Evolutionary conservation across 2,329 filamentous ascomycete genomes (phyloP).

Genomic region (Fusarium vanettenii): DNA sequence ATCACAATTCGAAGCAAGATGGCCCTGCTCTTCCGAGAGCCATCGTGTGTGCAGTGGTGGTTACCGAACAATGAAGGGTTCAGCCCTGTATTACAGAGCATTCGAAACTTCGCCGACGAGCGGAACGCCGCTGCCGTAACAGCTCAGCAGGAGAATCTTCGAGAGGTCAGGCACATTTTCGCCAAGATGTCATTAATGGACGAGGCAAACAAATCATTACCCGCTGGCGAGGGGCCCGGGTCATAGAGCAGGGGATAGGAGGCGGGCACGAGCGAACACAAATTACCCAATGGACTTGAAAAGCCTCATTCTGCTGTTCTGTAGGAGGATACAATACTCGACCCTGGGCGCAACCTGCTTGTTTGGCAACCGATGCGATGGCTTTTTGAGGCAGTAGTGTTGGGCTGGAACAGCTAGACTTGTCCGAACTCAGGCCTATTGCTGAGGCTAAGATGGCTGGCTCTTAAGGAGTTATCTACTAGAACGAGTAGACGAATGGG

Average conservation of each 20-base stretch:
- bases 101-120: conserved; percentile 85
- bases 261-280: not conserved
- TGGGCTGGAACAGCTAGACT: not conserved
- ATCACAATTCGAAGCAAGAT: conserved; percentile 79
- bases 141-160: conserved; percentile 72
- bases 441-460: not conserved
- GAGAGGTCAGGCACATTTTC: conserved; percentile 81
- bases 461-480: not conserved
- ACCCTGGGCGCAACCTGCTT: not conserved
- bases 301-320: not conserved
- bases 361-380: not conserved
- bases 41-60: conserved; percentile 86
- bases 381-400: not conserved
- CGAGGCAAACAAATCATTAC: conserved; percentile 27
- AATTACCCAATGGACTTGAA: not conserved
- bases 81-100: conserved; percentile 77
- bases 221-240: conserved; percentile 1
- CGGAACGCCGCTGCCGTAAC: conserved; percentile 72
- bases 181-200: conserved; percentile 61
- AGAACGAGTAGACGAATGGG: not conserved
- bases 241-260: not conserved
- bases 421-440: not conserved
- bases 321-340: not conserved
- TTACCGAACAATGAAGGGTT: conserved; percentile 84
- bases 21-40: conserved; percentile 78